phyloP scores from a whole-genome alignment of 768 basidiomycete genomes.

The Leccinum arenicola region DNA sequence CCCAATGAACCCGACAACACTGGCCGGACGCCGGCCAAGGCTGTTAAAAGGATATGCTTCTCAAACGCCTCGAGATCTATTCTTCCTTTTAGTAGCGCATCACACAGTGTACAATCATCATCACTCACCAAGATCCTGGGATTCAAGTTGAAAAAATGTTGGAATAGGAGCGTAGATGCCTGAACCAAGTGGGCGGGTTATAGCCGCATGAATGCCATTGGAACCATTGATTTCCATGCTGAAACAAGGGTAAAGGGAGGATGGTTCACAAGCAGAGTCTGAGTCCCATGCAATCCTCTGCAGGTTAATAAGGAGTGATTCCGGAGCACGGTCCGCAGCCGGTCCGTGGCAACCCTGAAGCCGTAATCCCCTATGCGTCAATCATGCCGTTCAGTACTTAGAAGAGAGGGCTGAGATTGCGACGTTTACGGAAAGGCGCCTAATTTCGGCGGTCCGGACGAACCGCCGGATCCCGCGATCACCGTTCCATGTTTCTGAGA shows the following conservation, averaged over 20 bases:
- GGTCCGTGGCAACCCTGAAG: conserved; percentile 4
- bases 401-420: not conserved
- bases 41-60: conserved; percentile 61
- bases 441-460: conserved; percentile 1
- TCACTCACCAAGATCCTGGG: conserved; percentile 79
- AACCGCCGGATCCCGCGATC: not conserved
- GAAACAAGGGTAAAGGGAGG: not conserved
- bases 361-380: not conserved
- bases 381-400: too few relatives aligned
- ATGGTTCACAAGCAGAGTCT: not conserved
- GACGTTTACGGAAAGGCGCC: too few relatives aligned
- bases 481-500: not conserved
- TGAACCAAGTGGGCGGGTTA: conserved; percentile 57
- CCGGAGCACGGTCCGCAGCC: conserved; percentile 11
- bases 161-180: conserved; percentile 87
- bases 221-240: conserved; percentile 39
- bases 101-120: not conserved
- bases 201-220: conserved; percentile 15
- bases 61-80: conserved; percentile 65
- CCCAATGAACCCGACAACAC: conserved; percentile 83
- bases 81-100: conserved; percentile 5
- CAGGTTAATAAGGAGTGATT: conserved; percentile 7
- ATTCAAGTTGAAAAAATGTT: conserved; percentile 72
- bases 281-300: not conserved
- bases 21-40: conserved; percentile 65